Conservation (phyloP, 495 filamentous ascomycete genomes). For the Aspergillus wentii region DNA sequence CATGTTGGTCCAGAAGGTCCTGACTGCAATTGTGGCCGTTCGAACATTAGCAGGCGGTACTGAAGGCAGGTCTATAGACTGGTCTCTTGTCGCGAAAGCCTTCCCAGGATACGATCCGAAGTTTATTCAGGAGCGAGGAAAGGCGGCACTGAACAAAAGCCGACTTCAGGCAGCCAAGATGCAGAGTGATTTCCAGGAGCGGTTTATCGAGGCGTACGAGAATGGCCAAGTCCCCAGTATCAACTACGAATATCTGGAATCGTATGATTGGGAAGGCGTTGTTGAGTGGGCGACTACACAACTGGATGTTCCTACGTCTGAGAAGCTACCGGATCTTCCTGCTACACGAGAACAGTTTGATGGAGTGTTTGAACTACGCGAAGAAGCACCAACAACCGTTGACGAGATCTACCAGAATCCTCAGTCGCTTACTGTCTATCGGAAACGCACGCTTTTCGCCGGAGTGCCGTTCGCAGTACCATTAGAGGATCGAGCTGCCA, state of each 20-base stretch:
- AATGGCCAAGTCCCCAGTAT: conserved; percentile 61
- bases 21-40: conserved; percentile 69
- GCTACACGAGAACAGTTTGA: conserved; percentile 48
- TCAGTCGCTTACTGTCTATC: conserved; percentile 22
- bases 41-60: conserved; percentile 70
- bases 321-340: conserved; percentile 45
- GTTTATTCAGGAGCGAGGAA: conserved; percentile 59
- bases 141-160: conserved; percentile 50
- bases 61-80: conserved; percentile 61
- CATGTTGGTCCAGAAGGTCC: conserved; percentile 33
- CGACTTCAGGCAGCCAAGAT: conserved; percentile 61
- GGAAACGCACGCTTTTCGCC: conserved; percentile 31
- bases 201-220: conserved; percentile 72
- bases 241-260: conserved; percentile 63
- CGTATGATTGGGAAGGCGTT: conserved; percentile 72
- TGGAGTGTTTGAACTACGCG: conserved; percentile 41
- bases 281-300: conserved; percentile 66
- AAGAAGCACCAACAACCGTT: conserved; percentile 26
- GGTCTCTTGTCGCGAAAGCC: conserved; percentile 61
- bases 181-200: conserved; percentile 69
- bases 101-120: conserved; percentile 58
- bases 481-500: conserved; percentile 12
- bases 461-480: conserved; percentile 31
- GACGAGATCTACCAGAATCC: conserved; percentile 41
- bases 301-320: conserved; percentile 36